Conservation (phyloP, 2,329 filamentous ascomycete genomes). For the Aspergillus persii region DNA sequence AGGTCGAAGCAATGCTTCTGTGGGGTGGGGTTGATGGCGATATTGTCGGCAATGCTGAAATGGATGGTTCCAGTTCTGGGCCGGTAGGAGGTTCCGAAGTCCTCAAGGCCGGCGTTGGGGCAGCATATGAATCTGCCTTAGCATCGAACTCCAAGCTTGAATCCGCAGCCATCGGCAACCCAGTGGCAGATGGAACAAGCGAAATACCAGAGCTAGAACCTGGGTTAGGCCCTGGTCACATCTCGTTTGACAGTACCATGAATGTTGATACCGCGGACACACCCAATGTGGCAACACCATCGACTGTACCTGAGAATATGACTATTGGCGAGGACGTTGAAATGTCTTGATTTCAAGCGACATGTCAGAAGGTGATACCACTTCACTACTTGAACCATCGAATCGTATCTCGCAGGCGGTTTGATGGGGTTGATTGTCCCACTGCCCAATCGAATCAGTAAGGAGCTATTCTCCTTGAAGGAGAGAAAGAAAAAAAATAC, state of each 20-base stretch:
- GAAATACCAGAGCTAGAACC: conserved; percentile 6
- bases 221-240: conserved; percentile 13
- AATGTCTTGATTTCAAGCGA: conserved; percentile 22
- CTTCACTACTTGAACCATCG: neutral
- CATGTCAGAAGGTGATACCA: neutral
- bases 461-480: no score
- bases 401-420: neutral
- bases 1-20: conserved; percentile 75
- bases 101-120: conserved; percentile 31
- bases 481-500: no score
- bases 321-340: conserved; percentile 30
- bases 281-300: conserved; percentile 17
- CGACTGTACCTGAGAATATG: conserved; percentile 14
- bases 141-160: conserved; percentile 8
- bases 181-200: conserved; percentile 18
- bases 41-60: conserved; percentile 28
- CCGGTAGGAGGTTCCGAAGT: conserved; percentile 33
- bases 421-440: neutral
- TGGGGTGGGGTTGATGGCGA: conserved; percentile 43
- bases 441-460: no score
- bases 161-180: conserved; percentile 12
- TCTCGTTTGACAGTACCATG: conserved; percentile 23
- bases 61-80: conserved; percentile 24
- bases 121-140: conserved; percentile 28
- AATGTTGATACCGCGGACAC: conserved; percentile 23